phyloP scores from a whole-genome alignment of 768 basidiomycete genomes.

The Boletus rufocinnamomeus region DNA sequence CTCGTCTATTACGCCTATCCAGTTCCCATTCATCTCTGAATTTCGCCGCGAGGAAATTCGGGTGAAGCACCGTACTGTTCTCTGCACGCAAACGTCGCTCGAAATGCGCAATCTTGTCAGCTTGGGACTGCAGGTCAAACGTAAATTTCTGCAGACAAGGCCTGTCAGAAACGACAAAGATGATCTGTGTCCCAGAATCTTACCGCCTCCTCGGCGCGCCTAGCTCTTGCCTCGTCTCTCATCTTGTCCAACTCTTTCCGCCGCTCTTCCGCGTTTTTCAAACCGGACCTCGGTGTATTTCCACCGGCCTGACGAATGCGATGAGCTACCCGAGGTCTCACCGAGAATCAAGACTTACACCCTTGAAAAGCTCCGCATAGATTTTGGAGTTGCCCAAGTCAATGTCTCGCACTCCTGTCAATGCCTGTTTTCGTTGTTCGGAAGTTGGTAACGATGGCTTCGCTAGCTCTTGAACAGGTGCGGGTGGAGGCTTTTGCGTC shows the following conservation, averaged over 20 bases:
- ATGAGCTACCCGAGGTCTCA: conserved; percentile 1
- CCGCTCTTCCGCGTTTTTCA: conserved; percentile 65
- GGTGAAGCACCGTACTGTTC: conserved; percentile 59
- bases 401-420: conserved; percentile 55
- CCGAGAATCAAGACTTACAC: conserved; percentile 37
- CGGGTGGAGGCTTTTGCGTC: conserved; percentile 24
- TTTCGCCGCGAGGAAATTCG: conserved; percentile 60
- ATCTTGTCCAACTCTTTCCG: conserved; percentile 65
- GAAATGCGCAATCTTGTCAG: conserved; percentile 62
- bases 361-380: conserved; percentile 66
- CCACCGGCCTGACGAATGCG: conserved; percentile 40
- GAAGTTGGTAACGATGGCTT: conserved; percentile 31
- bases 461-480: conserved; percentile 25
- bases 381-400: conserved; percentile 62
- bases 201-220: conserved; percentile 57
- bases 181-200: conserved; percentile 16
- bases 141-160: conserved; percentile 40
- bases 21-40: conserved; percentile 55
- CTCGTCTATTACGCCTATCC: conserved; percentile 36
- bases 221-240: conserved; percentile 68
- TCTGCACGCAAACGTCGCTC: conserved; percentile 54
- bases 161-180: conserved; percentile 13
- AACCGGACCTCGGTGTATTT: conserved; percentile 45
- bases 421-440: conserved; percentile 42
- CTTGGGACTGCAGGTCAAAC: conserved; percentile 60